Conservation (phyloP, 805 yeast genomes). For the Wickerhamiella domercqiae region DNA sequence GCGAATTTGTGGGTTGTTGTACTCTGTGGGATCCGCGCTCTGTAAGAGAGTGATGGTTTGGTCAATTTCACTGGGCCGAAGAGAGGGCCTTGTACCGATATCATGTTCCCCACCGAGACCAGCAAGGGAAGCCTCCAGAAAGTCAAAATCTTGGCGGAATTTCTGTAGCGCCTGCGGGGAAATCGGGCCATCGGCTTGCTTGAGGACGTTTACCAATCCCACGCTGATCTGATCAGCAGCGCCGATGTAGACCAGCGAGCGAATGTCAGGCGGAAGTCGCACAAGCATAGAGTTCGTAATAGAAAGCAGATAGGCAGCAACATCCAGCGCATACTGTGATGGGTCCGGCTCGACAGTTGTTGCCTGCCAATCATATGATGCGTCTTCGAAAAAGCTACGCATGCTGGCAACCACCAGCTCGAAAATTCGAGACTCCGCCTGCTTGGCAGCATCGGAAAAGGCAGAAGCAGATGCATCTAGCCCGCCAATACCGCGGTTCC, state of each 20-base stretch:
- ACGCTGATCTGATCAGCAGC: constrained; percentile 75
- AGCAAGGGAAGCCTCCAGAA: constrained; percentile 42
- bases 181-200: constrained; percentile 35
- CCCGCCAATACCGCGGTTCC: constrained; percentile 27
- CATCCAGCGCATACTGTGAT: constrained; percentile 59
- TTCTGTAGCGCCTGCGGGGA: constrained; percentile 50
- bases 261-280: constrained; percentile 61
- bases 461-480: constrained; percentile 39
- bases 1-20: constrained; percentile 38
- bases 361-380: constrained; percentile 74
- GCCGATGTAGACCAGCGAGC: constrained; percentile 66
- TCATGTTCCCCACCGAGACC: constrained; percentile 17
- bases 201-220: constrained; percentile 45
- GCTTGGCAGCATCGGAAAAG: constrained; percentile 44
- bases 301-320: constrained; percentile 72
- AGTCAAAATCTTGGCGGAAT: constrained; percentile 66
- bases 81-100: constrained; percentile 26
- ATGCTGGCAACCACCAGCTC: constrained; percentile 70
- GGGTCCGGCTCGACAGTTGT: constrained; percentile 36
- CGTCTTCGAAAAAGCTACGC: constrained; percentile 63
- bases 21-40: constrained; percentile 43
- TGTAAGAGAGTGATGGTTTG: constrained; percentile 64
- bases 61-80: constrained; percentile 63
- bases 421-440: constrained; percentile 69
- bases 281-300: constrained; percentile 74